Evolutionary conservation across 106 monocot genomes (phyloP), one percentile per base, ranked within the genome.

Genomic region (Allium fistulosum): DNA sequence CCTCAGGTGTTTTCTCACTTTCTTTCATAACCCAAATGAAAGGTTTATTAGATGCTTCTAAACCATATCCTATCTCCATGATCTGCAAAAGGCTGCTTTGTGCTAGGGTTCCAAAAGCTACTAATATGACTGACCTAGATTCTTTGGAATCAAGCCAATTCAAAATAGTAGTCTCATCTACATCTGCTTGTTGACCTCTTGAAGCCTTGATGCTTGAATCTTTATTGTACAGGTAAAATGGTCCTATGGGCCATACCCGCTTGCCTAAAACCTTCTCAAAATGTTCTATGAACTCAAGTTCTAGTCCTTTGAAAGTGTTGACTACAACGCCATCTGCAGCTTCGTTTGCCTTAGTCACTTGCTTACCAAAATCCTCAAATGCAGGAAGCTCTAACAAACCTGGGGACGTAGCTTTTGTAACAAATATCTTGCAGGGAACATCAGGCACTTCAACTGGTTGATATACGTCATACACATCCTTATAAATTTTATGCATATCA

Each of bases 221-320:
- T 18, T 66, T 69, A 72, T 80, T 72, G 63, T 49, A 75, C 16
- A 84, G 75, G 9, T 70, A 88, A 8, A 88, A 7, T 9, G 84
- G 84, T 6, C 88, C 88, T 27, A 88, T 57, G 6, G 75, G 65
- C 84, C 80, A 84, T 1, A 79, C 78, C 70, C 79, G 78, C 75
- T 73, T 84, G 8, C 63, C 69, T 26, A 55, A 66, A 15, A 75
- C 65, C 69, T 69, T 70, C 15, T 37, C 17, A 71, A 78, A 76
- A 55, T 27, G 17, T 18, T 69, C 72, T 10, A 84, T 15, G 45
- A 58, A 79, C 51, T 9, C 49, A 1, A 47, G 71, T 57, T 88
- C 88, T 63, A 88, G 59, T 15, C 61, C 81, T 0, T 65, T 10
- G 58, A 88, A 84, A 26, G 62, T 81, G 70, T 88, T 88, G 27